Base-by-base conservation (phyloP, 169 alveolate genomes). In the Plasmodium inui region DNA sequence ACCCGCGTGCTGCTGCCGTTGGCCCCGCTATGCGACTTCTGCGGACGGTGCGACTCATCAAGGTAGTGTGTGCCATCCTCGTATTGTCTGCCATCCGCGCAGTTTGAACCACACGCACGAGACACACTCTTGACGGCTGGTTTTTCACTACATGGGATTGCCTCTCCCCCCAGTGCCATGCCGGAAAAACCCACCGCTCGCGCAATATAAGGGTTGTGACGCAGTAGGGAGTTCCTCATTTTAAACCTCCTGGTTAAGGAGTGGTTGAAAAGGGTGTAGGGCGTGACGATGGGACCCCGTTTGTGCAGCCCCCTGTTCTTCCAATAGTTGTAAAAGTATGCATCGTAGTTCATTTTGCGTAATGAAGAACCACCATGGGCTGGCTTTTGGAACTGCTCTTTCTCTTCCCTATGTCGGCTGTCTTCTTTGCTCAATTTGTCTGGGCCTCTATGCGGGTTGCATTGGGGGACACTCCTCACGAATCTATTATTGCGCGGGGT, bases 211-310 rank as follows among this genome's bases (percentile, higher is more conserved):
- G 6, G 39, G 71, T 81, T 6, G 19, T 53, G 73, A 82, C 34
- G 39, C 6, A 80, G 39, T 19, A 30, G 44, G 41, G 19, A 34
- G 32, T 37, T 1, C 37, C 71, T 37, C 72, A 37, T 83, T 83
- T 83, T 70, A 41, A 32, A 37, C 30, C 71, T 57, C 26, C 91
- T 83, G 22, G 74, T 61, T 83, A 83, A 22, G 14, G 81, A 41
- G 32, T 70, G 74, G 32, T 83, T 83, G 72, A 41, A 83, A 8
- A 83, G 61, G 30, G 82, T 70, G 34, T 83, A 67, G 2, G 92
- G 41, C 10, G 92, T 83, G n/a, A 83, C 61, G 14, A 83, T 83
- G 44, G 70, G 73, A 26, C 28, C 46, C n/a, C 53, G 50, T 19
- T 14, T 19, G 34, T 37, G 74, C 28, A 30, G 4, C 28, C 82